Evolutionary conservation across 805 yeast species (phyloP).

Genomic region (Ogataea parapolymorpha): DNA sequence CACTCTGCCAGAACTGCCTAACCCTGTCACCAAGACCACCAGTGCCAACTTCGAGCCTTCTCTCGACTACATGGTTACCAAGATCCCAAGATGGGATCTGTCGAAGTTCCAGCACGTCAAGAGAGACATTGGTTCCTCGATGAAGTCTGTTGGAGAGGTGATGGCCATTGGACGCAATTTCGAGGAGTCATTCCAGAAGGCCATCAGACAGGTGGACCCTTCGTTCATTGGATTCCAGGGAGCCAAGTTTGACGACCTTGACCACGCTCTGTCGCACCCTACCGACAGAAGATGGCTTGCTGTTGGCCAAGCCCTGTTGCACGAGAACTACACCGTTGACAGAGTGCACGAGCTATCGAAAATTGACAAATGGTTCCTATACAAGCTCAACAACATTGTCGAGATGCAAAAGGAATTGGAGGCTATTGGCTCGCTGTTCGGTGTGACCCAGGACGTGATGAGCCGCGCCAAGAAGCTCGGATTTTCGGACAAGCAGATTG

Average conservation of each 20-base stretch:
- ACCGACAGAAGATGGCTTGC: slow-evolving; percentile 98
- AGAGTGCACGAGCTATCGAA: slow-evolving; percentile 86
- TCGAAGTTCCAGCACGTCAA: slow-evolving; percentile 91
- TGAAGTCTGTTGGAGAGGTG: slow-evolving; percentile 99
- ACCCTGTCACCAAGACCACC: slow-evolving; percentile 90
- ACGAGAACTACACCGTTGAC: slow-evolving; percentile 85
- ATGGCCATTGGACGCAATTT: slow-evolving; percentile 97
- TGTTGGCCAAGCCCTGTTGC: slow-evolving; percentile 87
- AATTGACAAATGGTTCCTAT: slow-evolving; percentile 95
- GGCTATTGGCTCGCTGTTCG: slow-evolving; percentile 52
- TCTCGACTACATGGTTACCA: slow-evolving; percentile 91
- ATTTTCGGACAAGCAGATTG: slow-evolving; percentile 94
- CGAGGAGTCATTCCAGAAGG: slow-evolving; percentile 97
- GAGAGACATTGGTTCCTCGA: slow-evolving; percentile 82
- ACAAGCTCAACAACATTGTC: slow-evolving; percentile 91
- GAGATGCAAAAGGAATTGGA: slow-evolving; percentile 81
- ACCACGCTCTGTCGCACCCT: slow-evolving; percentile 74
- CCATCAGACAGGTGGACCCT: slow-evolving; percentile 94
- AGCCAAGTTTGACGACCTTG: slow-evolving; percentile 80
- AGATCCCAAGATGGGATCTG: slow-evolving; percentile 99
- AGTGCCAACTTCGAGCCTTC: slow-evolving; percentile 98
- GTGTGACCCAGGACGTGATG: slow-evolving; percentile 66
- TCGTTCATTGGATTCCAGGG: slow-evolving; percentile 87
- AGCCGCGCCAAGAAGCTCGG: slow-evolving; percentile 94
- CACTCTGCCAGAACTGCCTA: slow-evolving; percentile 85